Evolutionary conservation across 768 basidiomycete genomes (phyloP), one percentile per base, ranked within the genome.

Genomic region (Lactifluus subvellereus): DNA sequence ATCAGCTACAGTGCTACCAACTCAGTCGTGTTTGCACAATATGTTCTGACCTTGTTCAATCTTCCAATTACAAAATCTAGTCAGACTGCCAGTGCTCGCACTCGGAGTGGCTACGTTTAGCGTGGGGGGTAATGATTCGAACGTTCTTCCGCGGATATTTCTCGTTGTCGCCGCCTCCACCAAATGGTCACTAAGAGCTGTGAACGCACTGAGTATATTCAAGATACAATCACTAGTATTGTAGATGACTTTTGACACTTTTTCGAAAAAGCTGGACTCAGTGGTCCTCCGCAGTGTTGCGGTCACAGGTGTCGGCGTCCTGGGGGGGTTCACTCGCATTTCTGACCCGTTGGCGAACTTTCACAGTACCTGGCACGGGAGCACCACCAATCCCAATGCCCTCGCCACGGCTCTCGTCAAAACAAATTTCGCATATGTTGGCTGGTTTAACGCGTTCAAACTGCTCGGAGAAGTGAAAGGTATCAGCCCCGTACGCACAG

Each of bases 381-480:
- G 69, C 37, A 67, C 67, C 14, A 56, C 65, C 16, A 71, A 69
- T 57, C 67, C 65, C 0, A 72, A 72, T 48, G 63, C 66, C 6
- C 59, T 73, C 48, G 68, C 71, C n/a, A 71, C 69, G 1, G 72
- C 67, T 16, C 60, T 74, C 43, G 63, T 72, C 59, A 74, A 75
- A 58, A 68, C 69, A 49, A 70, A 70, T 62, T 74, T 65, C 53
- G 62, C 72, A 2, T 75, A 70, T 42, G 50, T 66, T 4, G 74
- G 74, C n/a, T 75, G 69, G 68, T 45, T 75, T 69, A 81, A 80
- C 63, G 77, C 78, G 10, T 78, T 79, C 68, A 79, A 79, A 67
- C 75, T 82, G 22, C 61, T 81, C 27, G 77, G 76, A 50, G 81
- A 82, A 72, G 67, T 73, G 10, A 65, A 60, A 11, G 62, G 67